Evolutionary conservation across 108 stramenopile genomes (phyloP).

Genomic region (Conticribra weissflogii): DNA sequence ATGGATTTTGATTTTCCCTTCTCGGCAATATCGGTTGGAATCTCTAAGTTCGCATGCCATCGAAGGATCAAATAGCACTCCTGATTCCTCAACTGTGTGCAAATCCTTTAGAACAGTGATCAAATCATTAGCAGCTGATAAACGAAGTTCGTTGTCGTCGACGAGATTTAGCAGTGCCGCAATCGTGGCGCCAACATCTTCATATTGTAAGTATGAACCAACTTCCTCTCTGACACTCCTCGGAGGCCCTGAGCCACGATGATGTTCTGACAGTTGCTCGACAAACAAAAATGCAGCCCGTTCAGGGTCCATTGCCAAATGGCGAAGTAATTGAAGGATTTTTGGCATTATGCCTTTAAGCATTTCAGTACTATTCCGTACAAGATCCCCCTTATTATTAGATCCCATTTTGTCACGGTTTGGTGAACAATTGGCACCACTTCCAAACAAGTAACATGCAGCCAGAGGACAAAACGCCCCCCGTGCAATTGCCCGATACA

Average conservation of each 20-base stretch:
- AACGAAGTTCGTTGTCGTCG: constrained; percentile 1
- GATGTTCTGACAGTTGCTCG: background rate
- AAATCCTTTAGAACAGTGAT: constrained; percentile 37
- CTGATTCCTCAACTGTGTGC: constrained; percentile 24
- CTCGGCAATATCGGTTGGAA: background rate
- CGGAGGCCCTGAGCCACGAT: background rate
- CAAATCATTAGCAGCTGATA: constrained; percentile 37
- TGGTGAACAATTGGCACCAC: background rate
- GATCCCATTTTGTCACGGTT: too few relatives aligned
- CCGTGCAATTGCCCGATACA: constrained; percentile 62
- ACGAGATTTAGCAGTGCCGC: constrained; percentile 24
- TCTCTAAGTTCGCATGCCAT: constrained; percentile 7
- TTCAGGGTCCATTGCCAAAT: constrained; percentile 30
- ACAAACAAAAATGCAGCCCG: constrained; percentile 12
- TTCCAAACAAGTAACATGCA: constrained; percentile 34
- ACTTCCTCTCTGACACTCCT: constrained; percentile 4
- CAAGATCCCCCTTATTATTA: background rate
- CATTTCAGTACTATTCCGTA: constrained; percentile 8
- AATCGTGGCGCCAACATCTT: constrained; percentile 37
- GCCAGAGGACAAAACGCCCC: constrained; percentile 77
- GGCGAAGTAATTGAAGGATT: constrained; percentile 19
- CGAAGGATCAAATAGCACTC: constrained; percentile 34
- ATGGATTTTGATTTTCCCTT: constrained; percentile 23
- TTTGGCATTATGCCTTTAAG: constrained; percentile 25
- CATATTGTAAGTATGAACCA: constrained; percentile 6